Evolutionary conservation across 768 basidiomycete species (phyloP), one percentile per base, ranked within the genome.

Genomic region (Crepidotus variabilis): DNA sequence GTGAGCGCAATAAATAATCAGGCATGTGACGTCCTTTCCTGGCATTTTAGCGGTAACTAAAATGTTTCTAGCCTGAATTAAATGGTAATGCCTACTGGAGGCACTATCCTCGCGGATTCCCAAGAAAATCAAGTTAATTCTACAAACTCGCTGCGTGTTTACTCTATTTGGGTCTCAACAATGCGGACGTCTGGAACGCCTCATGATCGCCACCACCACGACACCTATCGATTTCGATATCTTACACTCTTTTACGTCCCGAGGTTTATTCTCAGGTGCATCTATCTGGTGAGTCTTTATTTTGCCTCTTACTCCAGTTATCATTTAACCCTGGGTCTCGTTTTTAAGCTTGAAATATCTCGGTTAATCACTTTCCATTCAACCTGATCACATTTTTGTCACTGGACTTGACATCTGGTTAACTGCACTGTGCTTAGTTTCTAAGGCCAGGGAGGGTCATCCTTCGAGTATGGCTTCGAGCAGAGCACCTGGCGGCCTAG

Each of bases 21-120:
- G 66, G 70, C 66, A 50, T 52, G 53, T 34, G 6, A 2, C 32
- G 32, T 13, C 28, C 14, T 16, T 20, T 24, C 13, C 39, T 56
- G 21, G 32, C 32, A 51, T 28, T 13, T 52, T n/a, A 45, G 55
- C 48, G 23, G 21, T 48, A 21, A 54, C 24, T 28, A 28, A 28
- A 39, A 18, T 32, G 51, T 32, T 51, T 33, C 39, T 57, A 71
- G 70, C 70, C 70, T 24, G 56, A 57, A n/a, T 58, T 59, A 51
- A 60, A 62, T 11, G 66, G 68, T n/a, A 69, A 65, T 33, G 46
- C 53, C 9, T 69, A 50, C 45, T 71, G 70, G 70, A 64, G 66
- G 49, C 67, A 71, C 55, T 71, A 66, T 47, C 70, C 69, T 22
- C 60, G 65, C 54, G 70, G 70, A 20, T 69, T 69, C 58, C 68